phyloP scores from a whole-genome alignment of 345 rosid genomes.

The Triadica sebifera region DNA sequence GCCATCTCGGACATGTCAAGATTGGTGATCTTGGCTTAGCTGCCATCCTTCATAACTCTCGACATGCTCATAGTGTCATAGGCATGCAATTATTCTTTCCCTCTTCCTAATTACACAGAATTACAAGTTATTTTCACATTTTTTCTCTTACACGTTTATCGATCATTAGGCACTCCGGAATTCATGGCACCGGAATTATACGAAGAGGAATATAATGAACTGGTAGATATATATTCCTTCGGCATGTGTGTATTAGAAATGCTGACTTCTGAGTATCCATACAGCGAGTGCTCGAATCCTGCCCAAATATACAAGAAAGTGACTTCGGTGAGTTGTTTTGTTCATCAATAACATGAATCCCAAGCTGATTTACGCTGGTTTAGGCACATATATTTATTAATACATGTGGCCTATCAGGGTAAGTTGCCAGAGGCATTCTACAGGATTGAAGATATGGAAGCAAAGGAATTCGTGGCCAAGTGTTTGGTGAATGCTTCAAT shows the following conservation, averaged over 20 bases:
- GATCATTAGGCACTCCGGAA: slow-evolving; percentile 25
- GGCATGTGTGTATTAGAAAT: slow-evolving; percentile 37
- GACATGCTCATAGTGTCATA: slow-evolving; percentile 85
- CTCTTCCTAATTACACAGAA: neutral
- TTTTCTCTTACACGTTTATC: neutral
- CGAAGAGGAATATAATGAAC: slow-evolving; percentile 34
- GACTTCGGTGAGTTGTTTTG: slow-evolving; percentile 24
- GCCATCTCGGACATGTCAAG: slow-evolving; percentile 91
- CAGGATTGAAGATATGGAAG: slow-evolving; percentile 60
- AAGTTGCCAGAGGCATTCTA: slow-evolving; percentile 82
- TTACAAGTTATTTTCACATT: neutral
- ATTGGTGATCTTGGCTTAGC: slow-evolving; percentile 95
- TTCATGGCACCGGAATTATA: slow-evolving; percentile 38
- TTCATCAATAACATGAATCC: neutral
- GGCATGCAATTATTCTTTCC: slow-evolving; percentile 34
- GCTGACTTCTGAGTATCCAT: slow-evolving; percentile 35
- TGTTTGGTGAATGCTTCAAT: slow-evolving; percentile 65
- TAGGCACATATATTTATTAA: neutral
- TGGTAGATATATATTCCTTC: slow-evolving; percentile 32
- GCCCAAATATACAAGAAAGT: slow-evolving; percentile 41
- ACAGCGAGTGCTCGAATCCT: slow-evolving; percentile 36
- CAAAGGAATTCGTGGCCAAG: slow-evolving; percentile 68
- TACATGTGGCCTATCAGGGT: slow-evolving; percentile 43
- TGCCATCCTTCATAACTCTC: slow-evolving; percentile 68
- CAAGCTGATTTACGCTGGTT: neutral